A percentile compares a stretch with the other conserved stretches of the same genome.
These are phyloP conservation scores for Penicillium sp. DNA, from an alignment of 2,329 filamentous ascomycete genomes.

Conservation along the genomic window DNA sequence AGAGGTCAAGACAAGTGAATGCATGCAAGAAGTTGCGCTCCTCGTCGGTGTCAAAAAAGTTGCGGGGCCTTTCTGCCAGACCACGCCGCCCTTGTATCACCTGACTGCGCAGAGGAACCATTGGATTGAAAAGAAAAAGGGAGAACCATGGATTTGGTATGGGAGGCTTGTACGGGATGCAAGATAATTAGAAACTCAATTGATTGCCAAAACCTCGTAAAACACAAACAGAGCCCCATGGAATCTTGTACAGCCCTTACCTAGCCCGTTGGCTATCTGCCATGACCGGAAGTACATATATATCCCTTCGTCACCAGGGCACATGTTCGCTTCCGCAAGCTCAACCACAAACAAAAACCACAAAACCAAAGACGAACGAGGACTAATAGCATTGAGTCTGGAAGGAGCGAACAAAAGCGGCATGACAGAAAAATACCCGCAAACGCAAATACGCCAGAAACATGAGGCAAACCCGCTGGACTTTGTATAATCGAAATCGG, in stretches of 20 bases:
- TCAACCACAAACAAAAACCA: conserved; percentile 6
- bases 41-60: conserved; percentile 20
- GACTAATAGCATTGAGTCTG: conserved; percentile 21
- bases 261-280: conserved; percentile 2
- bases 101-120: conserved; percentile 6
- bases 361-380: conserved; percentile 13
- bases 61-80: conserved; percentile 18
- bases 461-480: conserved; percentile 26
- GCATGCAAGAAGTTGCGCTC: conserved; percentile 20
- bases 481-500: conserved; percentile 24
- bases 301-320: conserved; percentile 2
- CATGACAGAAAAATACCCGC: conserved; percentile 15
- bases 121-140: too few species aligned
- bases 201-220: conserved; percentile 18
- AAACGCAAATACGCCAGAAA: conserved; percentile 24
- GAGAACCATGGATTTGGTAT: too few species aligned
- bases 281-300: conserved; percentile 18
- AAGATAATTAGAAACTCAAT: conserved; percentile 9
- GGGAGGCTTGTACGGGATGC: not conserved
- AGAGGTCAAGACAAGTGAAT: not conserved
- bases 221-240: conserved; percentile 13
- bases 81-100: conserved; percentile 16
- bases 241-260: conserved; percentile 15
- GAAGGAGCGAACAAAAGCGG: conserved; percentile 22
- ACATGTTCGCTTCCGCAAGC: conserved; percentile 3